Conservation (phyloP, 169 alveolate species). For the Besnoitia besnoiti region DNA sequence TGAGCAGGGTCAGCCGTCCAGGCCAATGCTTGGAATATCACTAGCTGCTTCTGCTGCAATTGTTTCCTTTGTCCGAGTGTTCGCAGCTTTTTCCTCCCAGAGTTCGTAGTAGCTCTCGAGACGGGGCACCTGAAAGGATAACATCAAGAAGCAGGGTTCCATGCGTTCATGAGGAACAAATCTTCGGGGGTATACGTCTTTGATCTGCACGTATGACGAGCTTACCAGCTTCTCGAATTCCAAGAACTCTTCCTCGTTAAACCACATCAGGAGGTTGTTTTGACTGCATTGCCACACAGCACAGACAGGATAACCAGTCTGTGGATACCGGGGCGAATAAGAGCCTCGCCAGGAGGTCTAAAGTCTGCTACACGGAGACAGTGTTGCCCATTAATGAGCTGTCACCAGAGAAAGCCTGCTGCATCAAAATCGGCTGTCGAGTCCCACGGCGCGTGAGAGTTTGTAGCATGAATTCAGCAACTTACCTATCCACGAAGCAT, state of each 20-base stretch:
- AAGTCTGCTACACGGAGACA: too few relatives aligned
- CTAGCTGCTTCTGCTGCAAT: neutral
- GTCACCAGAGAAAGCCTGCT: too few relatives aligned
- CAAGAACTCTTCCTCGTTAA: conserved; percentile 63
- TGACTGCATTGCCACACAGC: conserved; percentile 39
- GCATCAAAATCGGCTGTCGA: too few relatives aligned
- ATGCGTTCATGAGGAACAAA: neutral
- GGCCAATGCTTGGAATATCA: neutral
- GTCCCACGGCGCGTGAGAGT: too few relatives aligned
- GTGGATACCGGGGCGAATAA: neutral
- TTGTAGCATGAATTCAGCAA: too few relatives aligned
- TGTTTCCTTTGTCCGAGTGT: neutral
- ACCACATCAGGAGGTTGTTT: conserved; percentile 65
- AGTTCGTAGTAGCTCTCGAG: conserved; percentile 4
- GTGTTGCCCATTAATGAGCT: too few relatives aligned
- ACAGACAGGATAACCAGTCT: neutral
- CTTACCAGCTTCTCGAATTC: conserved; percentile 70
- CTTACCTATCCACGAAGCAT: conserved; percentile 69
- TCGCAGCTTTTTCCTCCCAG: neutral
- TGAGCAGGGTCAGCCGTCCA: neutral
- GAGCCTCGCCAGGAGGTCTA: too few relatives aligned
- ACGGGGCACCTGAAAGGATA: neutral
- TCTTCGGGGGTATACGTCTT: too few relatives aligned
- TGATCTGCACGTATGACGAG: too few relatives aligned
- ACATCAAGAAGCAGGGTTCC: neutral